Evolutionary conservation across 306 rosid species (phyloP).

Genomic region (Vicia faba): DNA sequence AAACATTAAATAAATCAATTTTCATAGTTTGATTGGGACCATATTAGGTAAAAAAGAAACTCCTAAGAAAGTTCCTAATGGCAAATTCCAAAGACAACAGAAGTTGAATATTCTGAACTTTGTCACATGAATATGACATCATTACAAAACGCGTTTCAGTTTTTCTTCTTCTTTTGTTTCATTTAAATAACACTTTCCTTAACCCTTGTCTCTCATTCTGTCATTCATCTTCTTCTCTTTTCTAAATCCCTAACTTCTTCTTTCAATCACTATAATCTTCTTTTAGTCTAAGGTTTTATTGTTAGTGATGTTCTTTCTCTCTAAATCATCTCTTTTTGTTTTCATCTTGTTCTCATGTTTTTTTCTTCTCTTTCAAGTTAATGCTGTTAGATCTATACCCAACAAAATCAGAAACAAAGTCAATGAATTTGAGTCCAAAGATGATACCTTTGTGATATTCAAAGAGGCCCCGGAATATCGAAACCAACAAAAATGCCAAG

Average conservation of each 20-base stretch:
- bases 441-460: slow-evolving; percentile 39
- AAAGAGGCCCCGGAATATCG: slow-evolving; percentile 69
- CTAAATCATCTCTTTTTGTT: slow-evolving; percentile 34
- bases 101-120: slow-evolving; percentile 6
- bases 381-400: slow-evolving; percentile 54
- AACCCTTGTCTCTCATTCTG: slow-evolving; percentile 19
- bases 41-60: slow-evolving; percentile 7
- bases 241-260: not conserved
- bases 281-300: not conserved
- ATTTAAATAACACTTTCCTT: slow-evolving; percentile 27
- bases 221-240: not conserved
- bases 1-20: too few relatives aligned
- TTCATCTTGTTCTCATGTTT: slow-evolving; percentile 10
- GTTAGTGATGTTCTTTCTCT: slow-evolving; percentile 37
- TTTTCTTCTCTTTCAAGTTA: slow-evolving; percentile 32
- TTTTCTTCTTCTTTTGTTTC: slow-evolving; percentile 6
- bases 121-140: slow-evolving; percentile 23
- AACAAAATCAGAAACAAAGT: slow-evolving; percentile 24
- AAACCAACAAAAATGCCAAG: slow-evolving; percentile 54
- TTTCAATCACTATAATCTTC: not conserved
- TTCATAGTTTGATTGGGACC: not conserved
- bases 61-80: slow-evolving; percentile 45
- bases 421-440: slow-evolving; percentile 30
- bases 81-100: slow-evolving; percentile 20
- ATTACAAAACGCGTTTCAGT: slow-evolving; percentile 49